Evolutionary conservation across 345 rosid genomes (phyloP), one percentile per base, ranked within the genome.

Genomic region (Pistacia vera): DNA sequence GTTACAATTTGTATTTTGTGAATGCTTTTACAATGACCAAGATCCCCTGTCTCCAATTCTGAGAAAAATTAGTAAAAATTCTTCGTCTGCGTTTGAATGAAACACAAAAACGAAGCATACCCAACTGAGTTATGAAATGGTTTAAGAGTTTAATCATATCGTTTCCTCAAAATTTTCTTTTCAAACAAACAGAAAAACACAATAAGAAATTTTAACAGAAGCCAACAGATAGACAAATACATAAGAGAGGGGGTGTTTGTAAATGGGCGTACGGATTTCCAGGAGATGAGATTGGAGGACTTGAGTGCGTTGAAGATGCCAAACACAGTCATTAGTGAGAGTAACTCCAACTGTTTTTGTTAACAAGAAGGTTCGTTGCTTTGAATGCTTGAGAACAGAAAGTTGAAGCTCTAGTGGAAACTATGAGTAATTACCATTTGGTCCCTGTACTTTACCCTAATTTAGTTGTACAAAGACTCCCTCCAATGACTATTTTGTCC

Each of bases 211-310:
- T 1, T 1, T 4, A 14, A 16, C 17, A 54, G 4, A 13, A 54
- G 57, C 57, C 5, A 0, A 13, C 57, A 61, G 33, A 22, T 9
- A 46, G 22, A 73, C 1, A 44, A 17, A 62, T 41, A 70, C 12
- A 63, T 17, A 49, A 22, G 75, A 22, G 60, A 59, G 75, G 56
- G 79, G 63, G 75, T 67, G 57, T 75, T 76, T 41, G 46, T 1
- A 30, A 30, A 30, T 30, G 33, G 57, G 72, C 13, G 51, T 79
- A 88, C 91, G 58, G 81, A 56, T 81, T 85, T 87, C 93, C 90
- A 85, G 35, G 95, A 79, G 77, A 88, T 60, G 88, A 88, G 81
- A 61, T 59, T 46, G 68, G 90, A 86, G 70, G 88, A 83, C 72
- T 79, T 91, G 79, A 82, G 74, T 63, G 88, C 82, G 52, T 79